Conservation (phyloP, 2,329 filamentous ascomycete genomes). For the Fusarium humuli region DNA sequence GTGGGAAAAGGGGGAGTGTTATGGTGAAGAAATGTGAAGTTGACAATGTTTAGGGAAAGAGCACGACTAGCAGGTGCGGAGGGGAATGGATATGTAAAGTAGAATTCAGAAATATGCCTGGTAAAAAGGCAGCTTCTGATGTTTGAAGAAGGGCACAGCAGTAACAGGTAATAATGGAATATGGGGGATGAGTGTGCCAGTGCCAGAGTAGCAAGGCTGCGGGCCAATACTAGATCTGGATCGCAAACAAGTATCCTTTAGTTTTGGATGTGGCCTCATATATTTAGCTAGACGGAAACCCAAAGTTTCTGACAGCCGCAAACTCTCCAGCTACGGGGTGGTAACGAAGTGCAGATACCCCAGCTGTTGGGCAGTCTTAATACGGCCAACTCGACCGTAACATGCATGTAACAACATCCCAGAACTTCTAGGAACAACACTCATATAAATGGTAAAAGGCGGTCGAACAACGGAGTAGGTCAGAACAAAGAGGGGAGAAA, state of each 20-base stretch:
- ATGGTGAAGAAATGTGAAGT: slow-evolving; percentile 2
- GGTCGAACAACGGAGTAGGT: neutral
- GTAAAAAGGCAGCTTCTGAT: slow-evolving; percentile 10
- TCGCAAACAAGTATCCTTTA: slow-evolving; percentile 13
- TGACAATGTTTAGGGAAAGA: neutral
- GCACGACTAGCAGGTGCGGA: slow-evolving; percentile 18
- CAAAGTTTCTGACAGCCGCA: neutral
- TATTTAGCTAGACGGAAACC: neutral
- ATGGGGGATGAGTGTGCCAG: slow-evolving; percentile 11
- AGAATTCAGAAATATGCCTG: slow-evolving; percentile 18
- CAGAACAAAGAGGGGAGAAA: slow-evolving; percentile 9
- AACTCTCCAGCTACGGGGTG: neutral
- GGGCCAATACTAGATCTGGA: neutral
- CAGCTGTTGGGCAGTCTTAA: slow-evolving; percentile 1
- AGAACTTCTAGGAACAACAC: slow-evolving; percentile 16
- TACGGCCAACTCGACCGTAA: slow-evolving; percentile 3
- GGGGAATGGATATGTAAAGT: neutral
- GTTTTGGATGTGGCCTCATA: slow-evolving; percentile 1
- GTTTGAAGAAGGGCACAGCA: slow-evolving; percentile 8
- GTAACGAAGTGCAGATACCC: slow-evolving; percentile 4
- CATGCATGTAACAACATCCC: slow-evolving; percentile 9
- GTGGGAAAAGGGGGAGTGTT: neutral
- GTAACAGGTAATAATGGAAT: slow-evolving; percentile 16
- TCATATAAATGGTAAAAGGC: neutral
- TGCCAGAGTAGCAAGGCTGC: neutral